Conservation (phyloP, 228 moss, liverwort and hornwort genomes). For the Sphagnum magellanicum region DNA sequence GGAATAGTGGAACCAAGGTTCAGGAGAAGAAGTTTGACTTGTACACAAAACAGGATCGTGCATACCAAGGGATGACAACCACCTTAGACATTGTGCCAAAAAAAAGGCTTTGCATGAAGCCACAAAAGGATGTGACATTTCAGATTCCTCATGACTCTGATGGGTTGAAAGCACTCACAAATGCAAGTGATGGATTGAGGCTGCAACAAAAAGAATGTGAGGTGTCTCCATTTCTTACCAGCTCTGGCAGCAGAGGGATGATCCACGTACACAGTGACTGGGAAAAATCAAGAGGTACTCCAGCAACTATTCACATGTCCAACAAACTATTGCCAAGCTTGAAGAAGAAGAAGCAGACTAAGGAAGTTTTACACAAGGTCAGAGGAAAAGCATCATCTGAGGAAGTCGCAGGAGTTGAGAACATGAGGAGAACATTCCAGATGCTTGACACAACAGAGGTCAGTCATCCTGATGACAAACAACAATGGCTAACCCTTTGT, state of each 20-base stretch:
- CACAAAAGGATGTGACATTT: constrained; percentile 2
- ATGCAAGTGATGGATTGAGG: constrained; percentile 3
- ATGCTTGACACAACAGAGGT: constrained; percentile 3
- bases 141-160: constrained; percentile 3
- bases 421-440: constrained; percentile 1
- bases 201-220: neutral
- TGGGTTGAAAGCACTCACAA: constrained; percentile 4
- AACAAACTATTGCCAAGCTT: neutral
- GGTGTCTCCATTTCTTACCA: neutral
- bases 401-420: neutral
- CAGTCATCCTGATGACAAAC: too few species aligned
- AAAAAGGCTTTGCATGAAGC: too few species aligned
- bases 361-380: too few species aligned
- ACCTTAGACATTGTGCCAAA: too few species aligned
- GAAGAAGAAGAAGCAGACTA: neutral
- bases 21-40: too few species aligned
- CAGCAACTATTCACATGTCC: neutral
- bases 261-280: neutral
- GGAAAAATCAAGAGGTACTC: neutral
- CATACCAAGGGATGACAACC: too few species aligned
- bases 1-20: too few species aligned
- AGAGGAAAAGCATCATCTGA: neutral
- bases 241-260: neutral
- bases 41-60: too few species aligned
- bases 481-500: too few species aligned